Base-by-base conservation (phyloP, 306 rosid genomes). In the Chamaecrista fasciculata region DNA sequence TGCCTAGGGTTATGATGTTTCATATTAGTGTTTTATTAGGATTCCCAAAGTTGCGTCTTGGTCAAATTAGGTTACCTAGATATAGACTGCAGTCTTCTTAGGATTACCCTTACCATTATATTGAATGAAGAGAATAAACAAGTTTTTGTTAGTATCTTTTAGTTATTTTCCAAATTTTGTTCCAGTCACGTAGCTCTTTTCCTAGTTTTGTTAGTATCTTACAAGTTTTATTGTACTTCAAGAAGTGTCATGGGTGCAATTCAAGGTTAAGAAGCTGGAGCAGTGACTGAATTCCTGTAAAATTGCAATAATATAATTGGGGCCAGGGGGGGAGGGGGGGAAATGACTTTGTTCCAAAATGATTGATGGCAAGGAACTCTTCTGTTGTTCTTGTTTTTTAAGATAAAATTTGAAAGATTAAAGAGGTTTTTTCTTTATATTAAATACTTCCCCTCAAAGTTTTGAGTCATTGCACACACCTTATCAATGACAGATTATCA, bases 191-290 rank as follows among this genome's bases (percentile, higher is more conserved):
- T n/a, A n/a, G n/a, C n/a, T n/a, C n/a, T n/a, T n/a, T n/a, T n/a
- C n/a, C n/a, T n/a, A n/a, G n/a, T n/a, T 8, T 7, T 18, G n/a
- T 58, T 33, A 5, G 43, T 57, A 3, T 33, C 33, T 53, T 67
- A 62, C 76, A 62, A 67, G 73, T 48, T 82, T 60, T 66, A 78
- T n/a, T n/a, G n/a, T n/a, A n/a, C 34, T 77, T 57, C 67, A 77
- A 77, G 66, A 69, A 36, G 72, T 73, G 48, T 68, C 76, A 63
- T 52, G 61, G 50, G 59, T 50, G 65, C 80, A 77, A 74, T 43
- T 69, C 72, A 70, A 70, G 60, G 77, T 64, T 77, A 62, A 49
- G 53, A 76, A 55, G 23, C 72, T 31, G 76, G 44, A 70, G 61
- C 63, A 65, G 53, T 80, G 68, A 76, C 69, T 76, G 62, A 42